Percentiles rank a stretch among this genome's conserved stretches.
These are phyloP conservation scores for Diaporthe citri DNA, from an alignment of 2,329 filamentous ascomycete species.

Conservation along the genomic window DNA sequence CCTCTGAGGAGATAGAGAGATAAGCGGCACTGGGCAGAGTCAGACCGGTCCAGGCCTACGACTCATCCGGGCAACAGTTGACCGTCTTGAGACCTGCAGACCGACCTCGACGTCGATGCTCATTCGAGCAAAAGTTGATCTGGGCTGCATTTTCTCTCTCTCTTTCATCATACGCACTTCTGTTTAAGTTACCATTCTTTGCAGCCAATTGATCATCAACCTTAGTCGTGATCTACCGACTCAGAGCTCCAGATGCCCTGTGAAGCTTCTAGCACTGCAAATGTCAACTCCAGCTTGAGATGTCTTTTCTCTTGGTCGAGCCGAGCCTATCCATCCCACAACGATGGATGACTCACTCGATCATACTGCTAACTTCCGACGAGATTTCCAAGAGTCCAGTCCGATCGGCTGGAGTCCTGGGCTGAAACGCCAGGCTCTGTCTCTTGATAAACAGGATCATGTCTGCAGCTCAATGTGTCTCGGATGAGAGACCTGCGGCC, in stretches of 20 bases:
- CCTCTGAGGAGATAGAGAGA: background rate
- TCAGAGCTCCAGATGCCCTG: background rate
- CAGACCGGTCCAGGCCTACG: conserved; percentile 7
- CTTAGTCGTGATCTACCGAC: background rate
- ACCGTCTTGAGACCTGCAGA: background rate
- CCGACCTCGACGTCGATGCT: too few species aligned
- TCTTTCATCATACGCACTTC: background rate
- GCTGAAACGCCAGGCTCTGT: background rate
- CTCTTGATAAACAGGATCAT: background rate
- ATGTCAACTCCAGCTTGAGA: too few species aligned
- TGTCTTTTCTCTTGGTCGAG: background rate
- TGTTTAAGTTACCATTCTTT: background rate
- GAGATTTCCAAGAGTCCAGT: background rate
- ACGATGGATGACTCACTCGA: background rate
- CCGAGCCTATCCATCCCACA: background rate
- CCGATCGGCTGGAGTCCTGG: background rate
- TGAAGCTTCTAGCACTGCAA: too few species aligned
- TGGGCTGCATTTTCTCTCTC: background rate
- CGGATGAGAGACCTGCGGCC: background rate
- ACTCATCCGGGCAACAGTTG: background rate
- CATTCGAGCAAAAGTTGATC: background rate
- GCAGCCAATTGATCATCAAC: background rate
- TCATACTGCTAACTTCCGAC: background rate
- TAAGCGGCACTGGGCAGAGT: conserved; percentile 8
- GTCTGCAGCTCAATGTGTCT: background rate